These are phyloP conservation scores for Artemisia annua DNA, from an alignment of 129 eudicot genomes.

Conservation along the genomic window DNA sequence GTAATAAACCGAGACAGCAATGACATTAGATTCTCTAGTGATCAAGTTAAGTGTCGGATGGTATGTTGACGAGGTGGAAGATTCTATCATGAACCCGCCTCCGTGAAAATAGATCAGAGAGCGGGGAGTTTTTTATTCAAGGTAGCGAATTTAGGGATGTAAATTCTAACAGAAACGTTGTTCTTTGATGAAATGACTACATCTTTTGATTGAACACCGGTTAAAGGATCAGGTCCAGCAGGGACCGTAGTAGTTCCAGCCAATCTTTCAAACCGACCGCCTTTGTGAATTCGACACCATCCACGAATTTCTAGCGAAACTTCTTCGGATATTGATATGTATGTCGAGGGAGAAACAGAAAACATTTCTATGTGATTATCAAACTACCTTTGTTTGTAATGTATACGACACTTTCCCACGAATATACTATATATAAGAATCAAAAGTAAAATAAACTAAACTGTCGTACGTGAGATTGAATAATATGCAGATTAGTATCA, in stretches of 20 bases:
- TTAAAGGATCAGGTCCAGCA: not conserved
- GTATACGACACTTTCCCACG: too few relatives aligned
- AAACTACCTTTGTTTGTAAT: too few relatives aligned
- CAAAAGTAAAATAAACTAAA: too few relatives aligned
- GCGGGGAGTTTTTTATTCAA: not conserved
- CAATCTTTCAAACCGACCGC: not conserved
- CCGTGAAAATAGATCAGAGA: constrained; percentile 4
- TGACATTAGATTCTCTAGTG: not conserved
- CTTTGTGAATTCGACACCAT: not conserved
- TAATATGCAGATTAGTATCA: too few relatives aligned
- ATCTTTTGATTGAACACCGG: constrained; percentile 9
- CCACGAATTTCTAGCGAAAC: not conserved
- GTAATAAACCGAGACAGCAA: constrained; percentile 3
- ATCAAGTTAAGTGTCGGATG: not conserved
- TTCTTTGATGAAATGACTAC: not conserved
- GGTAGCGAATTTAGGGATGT: constrained; percentile 1
- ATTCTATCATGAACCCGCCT: not conserved
- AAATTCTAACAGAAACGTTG: not conserved
- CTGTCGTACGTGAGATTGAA: too few relatives aligned
- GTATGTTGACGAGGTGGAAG: not conserved
- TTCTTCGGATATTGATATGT: not conserved
- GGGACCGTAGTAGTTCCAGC: not conserved
- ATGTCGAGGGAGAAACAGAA: not conserved
- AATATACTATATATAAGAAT: too few relatives aligned
- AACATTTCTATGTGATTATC: too few relatives aligned